Base-by-base conservation (phyloP, 2,329 filamentous ascomycete genomes). In the Bisporella sp. region DNA sequence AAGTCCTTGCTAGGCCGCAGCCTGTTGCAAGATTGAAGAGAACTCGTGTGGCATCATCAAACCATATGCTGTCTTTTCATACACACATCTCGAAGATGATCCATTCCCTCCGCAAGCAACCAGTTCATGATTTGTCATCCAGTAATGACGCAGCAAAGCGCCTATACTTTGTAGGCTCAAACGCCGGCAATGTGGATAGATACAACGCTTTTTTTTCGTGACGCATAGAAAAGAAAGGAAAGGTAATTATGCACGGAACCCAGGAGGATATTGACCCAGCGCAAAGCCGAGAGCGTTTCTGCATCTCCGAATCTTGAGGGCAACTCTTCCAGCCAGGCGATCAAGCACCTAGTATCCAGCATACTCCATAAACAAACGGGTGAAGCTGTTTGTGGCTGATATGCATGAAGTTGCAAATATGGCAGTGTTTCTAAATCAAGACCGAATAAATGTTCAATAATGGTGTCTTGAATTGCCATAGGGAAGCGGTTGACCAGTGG, bases 281-380 rank as follows among this genome's bases (percentile, higher is more conserved):
- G 51, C 49, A 37, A 56, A 41, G 21, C 43, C 49, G 59, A 62
- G 62, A 64, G 62, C 62, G 60, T 64, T 62, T 54, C 59, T 63
- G 61, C 60, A 55, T 59, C 62, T 60, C 59, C 49, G 45, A 47
- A 52, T 50, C 54, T 43, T 53, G 39, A 33, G 35, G 39, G 45
- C 54, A 54, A 48, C 44, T 50, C 21, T 21, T 21, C 21, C 21
- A 21, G 21, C 21, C 3, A 21, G 21, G 21, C 21, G 21, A 21
- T 21, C 21, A 21, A 21, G 21, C 21, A 21, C 21, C 21, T 21
- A 21, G 21, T 21, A 21, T 21, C 21, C 21, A 21, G 21, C 35
- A n/a, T 37, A 37, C 35, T 37, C 8, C n/a, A 37, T n/a, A 9
- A 8, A n/a, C 8, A 37, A 9, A n/a, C 35, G 35, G 35, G 35